Evolutionary conservation across 768 basidiomycete genomes (phyloP).

Genomic region (Suillus tomentosus): DNA sequence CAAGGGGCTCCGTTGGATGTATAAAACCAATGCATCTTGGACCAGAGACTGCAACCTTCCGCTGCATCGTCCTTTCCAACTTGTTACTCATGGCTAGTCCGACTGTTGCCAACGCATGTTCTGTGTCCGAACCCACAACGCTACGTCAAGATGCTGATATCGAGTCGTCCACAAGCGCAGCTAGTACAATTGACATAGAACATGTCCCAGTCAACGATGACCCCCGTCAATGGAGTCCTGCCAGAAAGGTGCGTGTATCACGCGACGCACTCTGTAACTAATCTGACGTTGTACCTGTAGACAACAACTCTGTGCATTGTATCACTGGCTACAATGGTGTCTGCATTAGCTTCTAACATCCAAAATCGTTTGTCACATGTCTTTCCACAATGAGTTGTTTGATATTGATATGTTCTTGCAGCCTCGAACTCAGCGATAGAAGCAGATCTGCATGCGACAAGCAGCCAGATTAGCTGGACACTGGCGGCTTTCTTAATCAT

Average conservation of each 20-base stretch:
- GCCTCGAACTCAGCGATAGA: constrained; percentile 67
- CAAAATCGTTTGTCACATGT: constrained; percentile 28
- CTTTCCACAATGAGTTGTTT: neutral
- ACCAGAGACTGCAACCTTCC: neutral
- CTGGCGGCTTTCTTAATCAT: constrained; percentile 70
- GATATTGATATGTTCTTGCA: constrained; percentile 26
- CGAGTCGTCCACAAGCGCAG: neutral
- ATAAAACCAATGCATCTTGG: constrained; percentile 1
- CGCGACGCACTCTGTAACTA: neutral
- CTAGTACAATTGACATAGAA: constrained; percentile 34
- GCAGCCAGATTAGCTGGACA: constrained; percentile 63
- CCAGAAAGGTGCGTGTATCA: constrained; percentile 50
- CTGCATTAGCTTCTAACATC: constrained; percentile 27
- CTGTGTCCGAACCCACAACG: neutral
- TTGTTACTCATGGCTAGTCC: neutral
- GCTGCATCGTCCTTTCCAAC: neutral
- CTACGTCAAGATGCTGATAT: neutral
- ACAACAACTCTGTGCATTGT: constrained; percentile 21
- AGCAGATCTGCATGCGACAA: constrained; percentile 58
- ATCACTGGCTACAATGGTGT: constrained; percentile 17
- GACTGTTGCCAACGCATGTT: neutral
- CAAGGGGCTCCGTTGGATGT: neutral
- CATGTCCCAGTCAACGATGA: constrained; percentile 52
- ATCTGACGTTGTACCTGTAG: constrained; percentile 15
- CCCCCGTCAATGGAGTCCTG: constrained; percentile 57